Evolutionary conservation across 164 flowering plant species (phyloP).

Genomic region (Paratinospora sagittata): DNA sequence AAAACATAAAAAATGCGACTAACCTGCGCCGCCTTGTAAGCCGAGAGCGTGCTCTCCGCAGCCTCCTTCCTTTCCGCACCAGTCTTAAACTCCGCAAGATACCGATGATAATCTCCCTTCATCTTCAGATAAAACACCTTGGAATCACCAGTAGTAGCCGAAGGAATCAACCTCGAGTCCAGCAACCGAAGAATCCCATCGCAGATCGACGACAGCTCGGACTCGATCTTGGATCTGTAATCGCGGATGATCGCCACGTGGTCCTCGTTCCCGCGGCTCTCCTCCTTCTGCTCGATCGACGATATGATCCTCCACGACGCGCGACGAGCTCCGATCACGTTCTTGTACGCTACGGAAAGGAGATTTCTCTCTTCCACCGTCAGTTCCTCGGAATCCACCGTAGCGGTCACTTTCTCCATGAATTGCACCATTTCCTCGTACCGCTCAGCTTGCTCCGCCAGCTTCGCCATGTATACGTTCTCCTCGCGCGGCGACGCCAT

Average conservation of each 20-base stretch:
- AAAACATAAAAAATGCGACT: background rate
- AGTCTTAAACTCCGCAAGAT: conserved; percentile 76
- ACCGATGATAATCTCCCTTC: conserved; percentile 82
- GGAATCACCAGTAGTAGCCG: conserved; percentile 56
- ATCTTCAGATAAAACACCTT: conserved; percentile 78
- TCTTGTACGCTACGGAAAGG: conserved; percentile 74
- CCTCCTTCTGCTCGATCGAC: conserved; percentile 73
- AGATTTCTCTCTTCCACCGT: conserved; percentile 68
- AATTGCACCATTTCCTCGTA: conserved; percentile 85
- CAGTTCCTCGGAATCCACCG: conserved; percentile 55
- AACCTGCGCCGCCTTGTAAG: conserved; percentile 80
- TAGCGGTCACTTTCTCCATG: conserved; percentile 62
- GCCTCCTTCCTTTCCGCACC: conserved; percentile 75
- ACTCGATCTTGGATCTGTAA: conserved; percentile 71
- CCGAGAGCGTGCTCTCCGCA: conserved; percentile 68
- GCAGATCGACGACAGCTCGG: conserved; percentile 62
- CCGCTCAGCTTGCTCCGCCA: conserved; percentile 74
- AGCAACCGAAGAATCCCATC: conserved; percentile 64
- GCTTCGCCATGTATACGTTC: conserved; percentile 63
- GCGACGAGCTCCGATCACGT: conserved; percentile 70
- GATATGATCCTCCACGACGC: conserved; percentile 78
- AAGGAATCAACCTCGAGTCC: conserved; percentile 49
- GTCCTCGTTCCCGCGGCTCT: conserved; percentile 72
- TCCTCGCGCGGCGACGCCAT: conserved; percentile 44
- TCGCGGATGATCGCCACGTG: conserved; percentile 56